These are phyloP conservation scores for Uronychia binucleata DNA, from an alignment of 73 alveolate genomes.

Conservation along the genomic window DNA sequence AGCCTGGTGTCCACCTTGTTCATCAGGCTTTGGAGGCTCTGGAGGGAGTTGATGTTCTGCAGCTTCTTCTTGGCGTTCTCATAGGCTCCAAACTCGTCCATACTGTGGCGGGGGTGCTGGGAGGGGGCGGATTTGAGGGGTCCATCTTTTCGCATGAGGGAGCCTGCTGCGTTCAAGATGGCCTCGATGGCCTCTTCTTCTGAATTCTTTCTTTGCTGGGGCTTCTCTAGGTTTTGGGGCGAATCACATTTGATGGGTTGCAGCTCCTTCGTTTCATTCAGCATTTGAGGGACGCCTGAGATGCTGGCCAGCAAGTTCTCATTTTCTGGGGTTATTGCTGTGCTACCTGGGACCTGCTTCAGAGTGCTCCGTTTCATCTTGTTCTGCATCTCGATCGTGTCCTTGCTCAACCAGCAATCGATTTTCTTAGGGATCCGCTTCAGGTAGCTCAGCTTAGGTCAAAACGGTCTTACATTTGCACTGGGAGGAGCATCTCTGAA, in stretches of 20 bases:
- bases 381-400: neutral
- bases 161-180: neutral
- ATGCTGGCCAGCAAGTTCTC: too few relatives aligned
- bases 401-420: neutral
- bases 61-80: neutral
- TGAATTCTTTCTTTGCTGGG: neutral
- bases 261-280: too few relatives aligned
- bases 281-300: too few relatives aligned
- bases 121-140: too few relatives aligned
- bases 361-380: too few relatives aligned
- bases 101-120: too few relatives aligned
- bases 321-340: too few relatives aligned
- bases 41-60: neutral
- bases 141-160: neutral
- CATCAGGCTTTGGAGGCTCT: neutral
- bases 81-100: too few relatives aligned
- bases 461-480: too few relatives aligned
- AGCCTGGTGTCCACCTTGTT: slow-evolving; percentile 3
- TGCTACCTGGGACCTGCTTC: neutral
- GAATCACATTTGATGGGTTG: neutral
- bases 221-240: neutral
- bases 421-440: neutral
- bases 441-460: neutral
- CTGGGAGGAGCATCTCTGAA: too few relatives aligned
- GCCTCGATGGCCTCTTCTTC: neutral